phyloP scores from a whole-genome alignment of 2,329 filamentous ascomycete species.

The Talaromyces sp. region DNA sequence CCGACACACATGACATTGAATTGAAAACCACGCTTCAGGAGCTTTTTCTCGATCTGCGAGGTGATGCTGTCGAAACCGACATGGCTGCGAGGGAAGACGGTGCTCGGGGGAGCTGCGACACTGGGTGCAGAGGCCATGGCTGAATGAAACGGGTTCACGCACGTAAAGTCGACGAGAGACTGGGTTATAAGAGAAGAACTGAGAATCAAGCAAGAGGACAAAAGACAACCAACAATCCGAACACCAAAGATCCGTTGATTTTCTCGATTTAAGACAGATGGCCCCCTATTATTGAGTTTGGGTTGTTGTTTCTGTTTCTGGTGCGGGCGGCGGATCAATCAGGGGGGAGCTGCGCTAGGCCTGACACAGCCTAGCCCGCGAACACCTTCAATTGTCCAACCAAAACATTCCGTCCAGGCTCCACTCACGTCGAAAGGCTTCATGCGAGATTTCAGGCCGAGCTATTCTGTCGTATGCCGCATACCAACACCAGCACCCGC shows the following conservation, averaged over 20 bases:
- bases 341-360: constrained; percentile 34
- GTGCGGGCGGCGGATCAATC: constrained; percentile 23
- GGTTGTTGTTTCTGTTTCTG: constrained; percentile 19
- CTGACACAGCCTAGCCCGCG: constrained; percentile 28
- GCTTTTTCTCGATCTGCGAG: constrained; percentile 98
- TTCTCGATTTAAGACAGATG: neutral
- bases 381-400: constrained; percentile 12
- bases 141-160: constrained; percentile 34
- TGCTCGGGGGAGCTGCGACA: constrained; percentile 42
- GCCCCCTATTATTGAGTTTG: constrained; percentile 9
- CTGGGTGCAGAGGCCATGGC: constrained; percentile 64
- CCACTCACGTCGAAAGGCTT: constrained; percentile 10
- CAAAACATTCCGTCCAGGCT: neutral
- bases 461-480: neutral
- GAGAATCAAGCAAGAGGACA: neutral
- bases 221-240: neutral
- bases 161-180: neutral
- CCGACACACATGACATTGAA: constrained; percentile 99
- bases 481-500: constrained; percentile 3
- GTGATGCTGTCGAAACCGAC: constrained; percentile 99
- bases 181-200: constrained; percentile 4
- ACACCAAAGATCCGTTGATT: constrained; percentile 1
- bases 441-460: constrained; percentile 8
- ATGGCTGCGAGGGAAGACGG: constrained; percentile 87
- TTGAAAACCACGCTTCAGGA: constrained; percentile 98